Percentiles rank a stretch among this genome's conserved stretches.
Evolutionary conservation across 2,329 filamentous ascomycete species (phyloP).

Genomic region (Teratosphaeria gauchensis): DNA sequence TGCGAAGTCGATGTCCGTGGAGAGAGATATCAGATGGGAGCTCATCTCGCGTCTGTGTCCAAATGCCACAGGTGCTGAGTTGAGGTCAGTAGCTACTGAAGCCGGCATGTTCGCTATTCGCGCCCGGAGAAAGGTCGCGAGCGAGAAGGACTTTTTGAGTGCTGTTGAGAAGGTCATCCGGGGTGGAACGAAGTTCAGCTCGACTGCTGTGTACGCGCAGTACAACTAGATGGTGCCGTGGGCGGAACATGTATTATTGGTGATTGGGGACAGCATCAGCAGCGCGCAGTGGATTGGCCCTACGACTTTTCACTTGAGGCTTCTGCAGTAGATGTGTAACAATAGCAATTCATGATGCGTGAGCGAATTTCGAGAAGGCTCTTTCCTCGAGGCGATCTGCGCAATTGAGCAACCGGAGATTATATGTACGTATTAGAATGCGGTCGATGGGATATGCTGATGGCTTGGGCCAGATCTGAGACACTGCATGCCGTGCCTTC

Average conservation of each 20-base stretch:
- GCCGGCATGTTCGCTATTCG: conserved; percentile 98
- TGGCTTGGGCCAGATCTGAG: neutral
- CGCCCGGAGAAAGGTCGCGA: conserved; percentile 88
- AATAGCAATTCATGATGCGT: neutral
- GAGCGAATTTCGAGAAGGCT: neutral
- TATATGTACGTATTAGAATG: neutral
- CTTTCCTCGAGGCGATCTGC: neutral
- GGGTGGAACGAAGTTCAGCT: conserved; percentile 98
- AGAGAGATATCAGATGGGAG: conserved; percentile 98
- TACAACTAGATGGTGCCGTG: conserved; percentile 65
- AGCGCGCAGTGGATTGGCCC: neutral
- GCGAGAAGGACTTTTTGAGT: conserved; percentile 96
- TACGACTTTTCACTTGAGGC: neutral
- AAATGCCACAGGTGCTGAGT: conserved; percentile 91
- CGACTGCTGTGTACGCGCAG: conserved; percentile 94
- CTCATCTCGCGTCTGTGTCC: conserved; percentile 94
- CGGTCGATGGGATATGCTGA: neutral
- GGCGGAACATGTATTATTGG: neutral
- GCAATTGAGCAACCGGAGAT: neutral
- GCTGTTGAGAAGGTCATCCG: conserved; percentile 99
- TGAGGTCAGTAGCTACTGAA: conserved; percentile 94
- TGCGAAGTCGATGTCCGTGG: conserved; percentile 98
- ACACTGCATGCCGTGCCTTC: neutral
- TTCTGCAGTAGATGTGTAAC: neutral
- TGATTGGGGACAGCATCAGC: neutral